These are phyloP conservation scores for Bipolaris bicolor DNA, from an alignment of 2,329 filamentous ascomycete genomes.

Conservation along the genomic window DNA sequence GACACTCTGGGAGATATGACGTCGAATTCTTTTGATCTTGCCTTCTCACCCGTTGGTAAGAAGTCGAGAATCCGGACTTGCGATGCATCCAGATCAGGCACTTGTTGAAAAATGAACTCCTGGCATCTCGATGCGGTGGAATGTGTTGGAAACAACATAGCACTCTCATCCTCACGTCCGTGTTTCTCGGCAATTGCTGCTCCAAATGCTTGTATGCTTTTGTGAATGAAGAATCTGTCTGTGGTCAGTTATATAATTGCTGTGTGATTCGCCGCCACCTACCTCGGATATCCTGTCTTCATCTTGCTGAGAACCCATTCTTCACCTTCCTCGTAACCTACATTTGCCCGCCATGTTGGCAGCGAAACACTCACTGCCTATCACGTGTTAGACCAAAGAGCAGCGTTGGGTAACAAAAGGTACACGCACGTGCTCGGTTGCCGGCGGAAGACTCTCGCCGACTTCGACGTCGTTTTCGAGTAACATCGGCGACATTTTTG, in stretches of 20 bases:
- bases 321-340: slow-evolving; percentile 93
- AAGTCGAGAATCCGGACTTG: slow-evolving; percentile 67
- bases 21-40: slow-evolving; percentile 53
- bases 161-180: slow-evolving; percentile 67
- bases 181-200: slow-evolving; percentile 69
- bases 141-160: slow-evolving; percentile 82
- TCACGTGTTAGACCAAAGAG: slow-evolving; percentile 20
- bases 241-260: slow-evolving; percentile 15
- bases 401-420: slow-evolving; percentile 6
- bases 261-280: slow-evolving; percentile 26
- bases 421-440: slow-evolving; percentile 50
- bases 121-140: slow-evolving; percentile 73
- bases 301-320: slow-evolving; percentile 84
- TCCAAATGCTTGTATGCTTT: slow-evolving; percentile 76
- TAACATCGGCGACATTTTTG: slow-evolving; percentile 35
- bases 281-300: slow-evolving; percentile 90
- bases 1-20: slow-evolving; percentile 55
- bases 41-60: slow-evolving; percentile 63
- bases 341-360: slow-evolving; percentile 88
- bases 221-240: slow-evolving; percentile 86
- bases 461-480: slow-evolving; percentile 46
- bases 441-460: slow-evolving; percentile 48
- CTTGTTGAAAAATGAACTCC: slow-evolving; percentile 71
- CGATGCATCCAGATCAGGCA: slow-evolving; percentile 57
- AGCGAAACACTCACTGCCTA: slow-evolving; percentile 96